Percentiles rank a stretch among this genome's conserved stretches.
Conservation (phyloP, 179 eudicot genomes). For the Patellifolia procumbens region DNA sequence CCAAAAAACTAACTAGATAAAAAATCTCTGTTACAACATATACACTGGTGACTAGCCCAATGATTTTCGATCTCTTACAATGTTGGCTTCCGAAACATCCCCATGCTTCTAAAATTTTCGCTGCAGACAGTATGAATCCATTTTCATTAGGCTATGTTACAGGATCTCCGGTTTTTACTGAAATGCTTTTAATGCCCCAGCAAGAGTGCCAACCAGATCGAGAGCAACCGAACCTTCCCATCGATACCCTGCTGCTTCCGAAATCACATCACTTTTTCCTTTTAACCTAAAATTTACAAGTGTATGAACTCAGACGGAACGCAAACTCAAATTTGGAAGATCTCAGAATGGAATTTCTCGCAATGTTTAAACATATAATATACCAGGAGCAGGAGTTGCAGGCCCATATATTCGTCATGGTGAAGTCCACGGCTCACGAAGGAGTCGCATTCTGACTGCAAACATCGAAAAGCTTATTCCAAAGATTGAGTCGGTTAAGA, state of each 20-base stretch:
- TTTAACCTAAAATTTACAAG: neutral
- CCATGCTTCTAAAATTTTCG: no score
- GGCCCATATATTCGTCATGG: neutral
- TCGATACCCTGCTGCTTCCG: neutral
- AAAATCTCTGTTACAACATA: no score
- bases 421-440: no score
- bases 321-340: neutral
- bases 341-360: neutral
- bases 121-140: neutral
- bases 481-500: no score
- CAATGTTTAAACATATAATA: neutral
- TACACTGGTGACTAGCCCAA: no score
- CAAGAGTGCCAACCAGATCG: no score
- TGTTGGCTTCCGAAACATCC: neutral
- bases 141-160: neutral
- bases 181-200: no score
- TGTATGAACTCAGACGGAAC: neutral
- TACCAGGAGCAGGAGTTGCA: neutral
- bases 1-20: no score
- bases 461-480: no score
- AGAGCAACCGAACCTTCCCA: neutral
- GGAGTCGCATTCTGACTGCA: no score
- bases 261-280: neutral
- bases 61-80: no score
- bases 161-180: neutral